Base-by-base conservation (phyloP, 805 yeast species). In the Kodamaea kaohsiungensis region DNA sequence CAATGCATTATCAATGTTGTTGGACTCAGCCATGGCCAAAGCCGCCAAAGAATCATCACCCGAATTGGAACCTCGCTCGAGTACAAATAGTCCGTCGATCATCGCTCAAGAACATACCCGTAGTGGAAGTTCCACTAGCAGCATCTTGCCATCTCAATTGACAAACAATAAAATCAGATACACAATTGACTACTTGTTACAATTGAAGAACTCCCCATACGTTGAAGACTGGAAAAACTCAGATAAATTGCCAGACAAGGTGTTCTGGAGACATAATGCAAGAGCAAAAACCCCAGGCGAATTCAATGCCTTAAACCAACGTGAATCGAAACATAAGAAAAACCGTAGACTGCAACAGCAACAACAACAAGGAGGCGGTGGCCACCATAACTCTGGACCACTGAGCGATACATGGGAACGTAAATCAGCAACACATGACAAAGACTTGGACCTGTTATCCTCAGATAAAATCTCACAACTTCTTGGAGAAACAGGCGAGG, bases 1-100 rank as follows among this genome's bases (percentile, higher is more conserved):
- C 50, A n/a, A n/a, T n/a, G 79, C 75, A 6, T 70, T 77, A 42
- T 71, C 79, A 17, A 70, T 70, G 56, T 64, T 77, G 43, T 66
- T 77, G 47, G 80, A 77, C 58, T 71, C 77, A 7, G 81, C 81
- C 15, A 74, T 77, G 60, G 78, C 79, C 27, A 73, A 77, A 37
- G 81, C 81, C 12, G 80, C 80, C 38, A 73, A 70, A 48, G 80
- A 77, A 53, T 59, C 71, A 16, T 70, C 77, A 4, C 79, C 79
- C 7, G 78, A 73, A 27, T 43, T 65, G 13, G 72, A 62, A 16
- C 61, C 54, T 17, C 46, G 49, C 27, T 59, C 61, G 9, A 52
- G 37, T 16, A 47, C 59, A 3, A 30, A 43, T 35, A 59, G 59
- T 38, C 61, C 64, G 13, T 42, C 43, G 12, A 40, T 18, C 48